Percentiles rank a stretch among this genome's conserved stretches.
Evolutionary conservation across 129 eudicot species (phyloP).

Genomic region (Centaurea solstitialis): DNA sequence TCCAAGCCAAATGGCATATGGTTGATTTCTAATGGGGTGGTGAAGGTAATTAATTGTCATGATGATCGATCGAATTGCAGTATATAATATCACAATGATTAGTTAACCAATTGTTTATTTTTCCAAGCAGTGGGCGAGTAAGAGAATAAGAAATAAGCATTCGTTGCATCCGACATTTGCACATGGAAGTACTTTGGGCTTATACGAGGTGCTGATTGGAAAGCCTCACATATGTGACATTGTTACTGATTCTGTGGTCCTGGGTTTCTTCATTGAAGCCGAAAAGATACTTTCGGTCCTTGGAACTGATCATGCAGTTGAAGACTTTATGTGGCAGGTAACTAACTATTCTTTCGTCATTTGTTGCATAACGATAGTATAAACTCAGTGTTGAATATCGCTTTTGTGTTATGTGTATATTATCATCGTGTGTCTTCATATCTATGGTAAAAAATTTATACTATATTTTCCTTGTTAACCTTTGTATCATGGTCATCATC

Average conservation of each 20-base stretch:
- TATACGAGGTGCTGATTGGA: constrained; percentile 79
- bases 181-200: constrained; percentile 90
- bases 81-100: neutral
- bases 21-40: constrained; percentile 89
- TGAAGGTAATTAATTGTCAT: constrained; percentile 54
- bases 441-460: neutral
- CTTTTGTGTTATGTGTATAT: neutral
- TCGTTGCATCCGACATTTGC: constrained; percentile 78
- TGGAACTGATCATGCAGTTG: constrained; percentile 74
- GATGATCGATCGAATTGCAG: neutral
- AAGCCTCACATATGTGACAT: constrained; percentile 87
- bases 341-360: neutral
- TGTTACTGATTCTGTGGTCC: constrained; percentile 76
- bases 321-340: constrained; percentile 94
- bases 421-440: neutral
- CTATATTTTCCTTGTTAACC: neutral
- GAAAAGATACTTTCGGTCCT: constrained; percentile 64
- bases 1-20: constrained; percentile 77
- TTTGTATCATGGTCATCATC: neutral
- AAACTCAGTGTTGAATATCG: neutral
- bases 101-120: constrained; percentile 5
- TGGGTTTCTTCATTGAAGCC: constrained; percentile 79
- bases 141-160: constrained; percentile 44
- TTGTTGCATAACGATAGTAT: neutral
- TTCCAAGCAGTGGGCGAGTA: constrained; percentile 73